Evolutionary conservation across 2,329 filamentous ascomycete species (phyloP).

Genomic region (Calycina marina): DNA sequence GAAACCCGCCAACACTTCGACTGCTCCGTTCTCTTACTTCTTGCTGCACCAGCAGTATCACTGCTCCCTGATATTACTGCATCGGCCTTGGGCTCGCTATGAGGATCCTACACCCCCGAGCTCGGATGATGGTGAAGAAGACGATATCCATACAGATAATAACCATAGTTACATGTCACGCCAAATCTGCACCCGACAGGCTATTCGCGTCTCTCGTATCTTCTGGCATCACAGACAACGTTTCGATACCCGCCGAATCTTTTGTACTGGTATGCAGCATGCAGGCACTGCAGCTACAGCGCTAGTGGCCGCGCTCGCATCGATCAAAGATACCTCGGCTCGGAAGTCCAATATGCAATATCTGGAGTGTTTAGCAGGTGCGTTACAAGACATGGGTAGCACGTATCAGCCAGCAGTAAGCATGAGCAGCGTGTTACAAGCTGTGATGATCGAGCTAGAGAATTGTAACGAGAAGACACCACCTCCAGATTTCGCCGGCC

Average conservation of each 20-base stretch:
- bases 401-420: slow-evolving; percentile 37
- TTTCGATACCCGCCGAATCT: slow-evolving; percentile 35
- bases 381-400: slow-evolving; percentile 36
- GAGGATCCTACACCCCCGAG: slow-evolving; percentile 23
- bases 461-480: slow-evolving; percentile 6
- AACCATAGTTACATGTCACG: slow-evolving; percentile 32
- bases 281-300: slow-evolving; percentile 39
- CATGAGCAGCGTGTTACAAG: slow-evolving; percentile 37
- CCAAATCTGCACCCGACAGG: slow-evolving; percentile 39
- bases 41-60: slow-evolving; percentile 41
- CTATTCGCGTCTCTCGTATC: slow-evolving; percentile 35
- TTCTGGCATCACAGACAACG: slow-evolving; percentile 40
- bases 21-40: slow-evolving; percentile 35
- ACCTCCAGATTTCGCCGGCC: slow-evolving; percentile 3
- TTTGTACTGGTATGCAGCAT: slow-evolving; percentile 36
- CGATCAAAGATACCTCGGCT: slow-evolving; percentile 24
- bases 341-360: slow-evolving; percentile 31
- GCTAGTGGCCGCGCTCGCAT: slow-evolving; percentile 33
- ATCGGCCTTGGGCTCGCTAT: slow-evolving; percentile 38
- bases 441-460: slow-evolving; percentile 34
- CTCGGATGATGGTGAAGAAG: slow-evolving; percentile 11
- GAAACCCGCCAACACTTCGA: slow-evolving; percentile 36
- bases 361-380: slow-evolving; percentile 36
- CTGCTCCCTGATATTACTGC: slow-evolving; percentile 35
- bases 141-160: slow-evolving; percentile 23